Percentiles rank a stretch among this genome's conserved stretches.
These are phyloP conservation scores for Coemansia sp. DNA, from an alignment of 192 early-diverging fungal species.

Conservation along the genomic window DNA sequence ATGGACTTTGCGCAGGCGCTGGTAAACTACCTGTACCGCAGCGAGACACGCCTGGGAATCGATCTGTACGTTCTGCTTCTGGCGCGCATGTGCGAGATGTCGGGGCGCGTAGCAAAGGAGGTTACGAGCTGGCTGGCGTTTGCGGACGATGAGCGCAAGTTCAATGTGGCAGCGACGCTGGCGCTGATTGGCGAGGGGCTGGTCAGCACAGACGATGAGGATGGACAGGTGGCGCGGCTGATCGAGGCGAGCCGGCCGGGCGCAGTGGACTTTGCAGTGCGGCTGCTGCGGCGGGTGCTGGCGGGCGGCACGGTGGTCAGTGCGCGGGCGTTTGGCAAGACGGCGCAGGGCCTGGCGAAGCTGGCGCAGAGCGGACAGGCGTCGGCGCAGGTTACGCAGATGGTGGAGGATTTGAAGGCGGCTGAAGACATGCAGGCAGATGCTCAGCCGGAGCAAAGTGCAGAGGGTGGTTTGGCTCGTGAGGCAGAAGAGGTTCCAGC, in stretches of 20 bases:
- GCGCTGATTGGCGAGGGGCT: constrained; percentile 79
- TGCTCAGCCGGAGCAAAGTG: not conserved
- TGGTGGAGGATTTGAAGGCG: constrained; percentile 37
- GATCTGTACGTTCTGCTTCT: constrained; percentile 83
- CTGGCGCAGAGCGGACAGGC: constrained; percentile 65
- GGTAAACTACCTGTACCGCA: constrained; percentile 80
- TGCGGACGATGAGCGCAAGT: constrained; percentile 93
- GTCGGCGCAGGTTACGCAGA: constrained; percentile 38
- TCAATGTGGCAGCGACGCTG: constrained; percentile 80
- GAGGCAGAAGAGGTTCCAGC: not conserved
- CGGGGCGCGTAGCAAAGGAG: constrained; percentile 76
- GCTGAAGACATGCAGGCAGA: constrained; percentile 6
- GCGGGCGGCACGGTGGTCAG: constrained; percentile 54
- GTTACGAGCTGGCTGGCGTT: constrained; percentile 90
- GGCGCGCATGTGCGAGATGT: constrained; percentile 81
- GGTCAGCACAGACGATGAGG: constrained; percentile 76
- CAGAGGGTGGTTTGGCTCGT: no score
- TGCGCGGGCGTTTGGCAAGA: constrained; percentile 64
- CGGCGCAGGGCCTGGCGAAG: constrained; percentile 71
- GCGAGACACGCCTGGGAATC: constrained; percentile 69
- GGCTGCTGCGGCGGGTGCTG: constrained; percentile 71
- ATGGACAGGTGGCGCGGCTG: constrained; percentile 81
- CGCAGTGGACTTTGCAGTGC: constrained; percentile 75
- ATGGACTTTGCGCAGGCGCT: constrained; percentile 87
- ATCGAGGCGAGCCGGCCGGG: constrained; percentile 73